Base-by-base conservation (phyloP, 129 eudicot species). In the Centaurea solstitialis region DNA sequence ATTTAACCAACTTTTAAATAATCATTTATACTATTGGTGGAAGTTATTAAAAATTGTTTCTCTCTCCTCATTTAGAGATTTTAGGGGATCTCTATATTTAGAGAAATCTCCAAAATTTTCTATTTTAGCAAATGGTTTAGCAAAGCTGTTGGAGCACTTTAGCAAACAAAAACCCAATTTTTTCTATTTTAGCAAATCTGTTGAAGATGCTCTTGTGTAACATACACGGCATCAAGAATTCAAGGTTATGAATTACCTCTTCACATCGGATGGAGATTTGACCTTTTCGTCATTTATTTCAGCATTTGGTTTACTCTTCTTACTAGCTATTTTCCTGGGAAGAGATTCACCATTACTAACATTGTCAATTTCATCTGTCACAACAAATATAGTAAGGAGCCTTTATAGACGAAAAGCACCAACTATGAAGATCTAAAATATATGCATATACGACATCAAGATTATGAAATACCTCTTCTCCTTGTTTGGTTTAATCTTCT, bases 381-480 rank as follows among this genome's bases (percentile, higher is more conserved):
- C 78, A 53, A 43, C 26, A 64, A 18, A 57, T 57, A 17, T n/a
- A 57, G 9, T 64, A 64, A 64, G 68, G 12, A 64, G 28, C 68
- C 68, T 64, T 64, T 18, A 17, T 4, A 64, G 22, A 64, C 30
- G 12, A 64, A 64, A 64, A 21, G 28, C 12, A 21, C 30, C 26
- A 20, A 21, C 30, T 21, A 64, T 21, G 68, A 64, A 18, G 20
- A 64, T 3, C 17, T 20, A 64, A 21, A 21, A 64, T 22, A 64
- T 64, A 22, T 8, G 68, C 28, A 64, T 64, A 64, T 12, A 64
- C 68, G 9, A 9, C 13, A 64, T 11, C 68, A 64, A 21, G 68
- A 64, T 64, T 20, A 21, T 20, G 68, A 64, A 64, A 64, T 85
- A 93, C 97, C 87, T 70, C 81, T 85, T 87, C 83, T 74, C 86